Conservation (phyloP, 768 basidiomycete genomes). For the Cyathus striatus region DNA sequence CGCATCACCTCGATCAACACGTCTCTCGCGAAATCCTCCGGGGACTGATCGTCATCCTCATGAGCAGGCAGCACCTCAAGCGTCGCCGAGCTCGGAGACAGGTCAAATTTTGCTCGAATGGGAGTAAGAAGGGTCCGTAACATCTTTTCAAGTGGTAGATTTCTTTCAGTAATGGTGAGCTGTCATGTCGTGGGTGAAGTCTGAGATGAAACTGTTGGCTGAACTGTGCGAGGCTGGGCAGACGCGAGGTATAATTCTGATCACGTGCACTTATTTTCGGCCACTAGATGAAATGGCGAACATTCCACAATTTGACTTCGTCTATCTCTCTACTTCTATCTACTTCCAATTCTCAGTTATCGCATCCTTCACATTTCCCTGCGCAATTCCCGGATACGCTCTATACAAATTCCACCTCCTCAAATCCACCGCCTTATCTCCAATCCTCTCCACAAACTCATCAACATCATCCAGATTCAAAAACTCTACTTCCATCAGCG, state of each 20-base stretch:
- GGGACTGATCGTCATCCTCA: constrained; percentile 40
- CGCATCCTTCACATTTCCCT: no score
- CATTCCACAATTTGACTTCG: no score
- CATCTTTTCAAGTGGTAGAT: constrained; percentile 31
- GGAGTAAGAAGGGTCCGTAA: constrained; percentile 56
- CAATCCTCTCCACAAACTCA: no score
- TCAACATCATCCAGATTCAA: no score
- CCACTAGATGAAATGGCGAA: no score
- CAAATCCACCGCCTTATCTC: no score
- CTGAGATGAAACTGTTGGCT: no score
- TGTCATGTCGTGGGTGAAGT: neutral
- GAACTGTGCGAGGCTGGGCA: no score
- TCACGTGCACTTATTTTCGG: no score
- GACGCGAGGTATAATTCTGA: no score
- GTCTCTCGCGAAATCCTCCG: constrained; percentile 72
- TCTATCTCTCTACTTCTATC: no score
- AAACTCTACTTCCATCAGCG: constrained; percentile 4
- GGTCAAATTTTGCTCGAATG: constrained; percentile 50
- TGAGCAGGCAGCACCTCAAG: neutral
- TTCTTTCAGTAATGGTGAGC: constrained; percentile 3
- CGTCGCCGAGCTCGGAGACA: constrained; percentile 24
- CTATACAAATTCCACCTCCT: constrained; percentile 41
- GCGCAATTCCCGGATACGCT: constrained; percentile 41
- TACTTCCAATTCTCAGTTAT: no score
- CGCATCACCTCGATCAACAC: constrained; percentile 70